Conservation (phyloP, 2,329 filamentous ascomycete genomes). For the Zasmidium cellare region DNA sequence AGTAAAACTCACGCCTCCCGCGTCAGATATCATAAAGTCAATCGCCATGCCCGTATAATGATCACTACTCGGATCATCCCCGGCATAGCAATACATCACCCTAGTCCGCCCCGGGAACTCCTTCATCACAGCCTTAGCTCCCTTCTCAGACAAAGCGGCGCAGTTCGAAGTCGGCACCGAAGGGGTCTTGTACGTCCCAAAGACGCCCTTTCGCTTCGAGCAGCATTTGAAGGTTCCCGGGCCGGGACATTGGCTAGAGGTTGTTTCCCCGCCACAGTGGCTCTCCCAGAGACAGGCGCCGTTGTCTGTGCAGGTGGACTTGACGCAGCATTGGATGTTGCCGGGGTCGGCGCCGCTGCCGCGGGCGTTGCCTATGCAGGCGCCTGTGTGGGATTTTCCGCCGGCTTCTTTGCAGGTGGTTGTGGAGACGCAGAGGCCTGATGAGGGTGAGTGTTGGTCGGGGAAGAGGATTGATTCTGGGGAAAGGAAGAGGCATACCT, state of each 20-base stretch:
- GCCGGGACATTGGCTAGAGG: neutral
- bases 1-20: neutral
- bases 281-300: neutral
- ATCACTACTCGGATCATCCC: neutral
- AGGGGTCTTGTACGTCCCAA: neutral
- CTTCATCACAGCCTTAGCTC: neutral
- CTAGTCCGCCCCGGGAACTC: neutral
- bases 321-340: neutral
- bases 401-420: slow-evolving; percentile 88
- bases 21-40: neutral
- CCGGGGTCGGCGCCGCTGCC: neutral
- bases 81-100: neutral
- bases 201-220: neutral
- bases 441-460: neutral
- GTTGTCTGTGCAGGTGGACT: neutral
- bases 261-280: neutral
- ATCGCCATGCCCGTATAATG: neutral
- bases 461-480: neutral
- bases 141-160: neutral
- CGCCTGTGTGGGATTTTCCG: slow-evolving; percentile 88
- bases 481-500: neutral
- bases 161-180: neutral
- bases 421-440: neutral
- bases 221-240: neutral
- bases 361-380: neutral